Evolutionary conservation across 129 eudicot species (phyloP), one percentile per base, ranked within the genome.

Genomic region (Helichrysum umbraculigerum): DNA sequence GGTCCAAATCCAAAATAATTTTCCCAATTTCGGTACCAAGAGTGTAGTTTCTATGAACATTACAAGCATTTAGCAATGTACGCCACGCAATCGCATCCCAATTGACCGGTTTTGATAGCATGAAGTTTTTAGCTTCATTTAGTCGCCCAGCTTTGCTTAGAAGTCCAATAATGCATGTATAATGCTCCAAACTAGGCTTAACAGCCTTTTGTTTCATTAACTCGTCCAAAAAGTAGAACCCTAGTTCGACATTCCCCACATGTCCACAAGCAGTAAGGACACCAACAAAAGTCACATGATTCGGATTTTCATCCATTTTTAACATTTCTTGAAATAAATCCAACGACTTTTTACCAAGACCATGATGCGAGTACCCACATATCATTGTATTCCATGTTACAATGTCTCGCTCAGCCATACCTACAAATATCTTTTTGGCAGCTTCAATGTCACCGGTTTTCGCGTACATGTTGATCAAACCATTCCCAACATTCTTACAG

Each of bases 81-180:
- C 92, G 84, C 96, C 96, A 89, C 5, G 90, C 96, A 66, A 89
- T 73, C 32, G 79, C 75, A 25, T 89, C 96, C 92, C 92, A 87
- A 64, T 65, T 79, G 21, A 85, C 35, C 12, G 80, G 82, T 4
- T 70, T 74, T 16, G 85, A 81, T 72, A 71, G 76, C 85, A 89
- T 87, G 76, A 85, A 87, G 9, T 73, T 60, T 69, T 81, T 84
- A 10, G 92, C 92, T 79, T 87, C 90, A 25, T 76, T 73, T 21
- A 87, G 81, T 72, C 73, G 76, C 11, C 92, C 91, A 11, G 87
- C 90, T 77, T 88, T 82, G 42, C 92, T 70, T 47, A 89, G 72
- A 74, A 89, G 88, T 68, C 88, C 88, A 25, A 89, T 81, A 44
- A 89, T 81, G 72, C 92, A 89, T 7, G 92, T 87, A 66, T 89